Percentiles rank a stretch among this genome's conserved stretches.
Evolutionary conservation across 441 rosid species (phyloP).

Genomic region (Isatis lusitanica): DNA sequence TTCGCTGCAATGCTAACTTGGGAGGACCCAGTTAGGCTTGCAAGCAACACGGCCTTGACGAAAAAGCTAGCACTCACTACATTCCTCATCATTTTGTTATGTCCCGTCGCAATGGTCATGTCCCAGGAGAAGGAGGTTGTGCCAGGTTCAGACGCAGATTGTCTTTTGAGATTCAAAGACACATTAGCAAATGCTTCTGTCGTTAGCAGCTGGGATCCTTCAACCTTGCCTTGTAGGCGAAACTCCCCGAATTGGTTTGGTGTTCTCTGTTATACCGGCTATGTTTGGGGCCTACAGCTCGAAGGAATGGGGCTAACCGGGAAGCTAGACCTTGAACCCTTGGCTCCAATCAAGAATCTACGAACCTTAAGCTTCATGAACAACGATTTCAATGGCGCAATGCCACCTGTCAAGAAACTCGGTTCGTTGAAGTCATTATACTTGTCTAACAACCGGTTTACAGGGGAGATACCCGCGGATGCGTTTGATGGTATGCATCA

Average conservation of each 20-base stretch:
- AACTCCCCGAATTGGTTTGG: constrained; percentile 61
- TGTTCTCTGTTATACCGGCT: constrained; percentile 48
- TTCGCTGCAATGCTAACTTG: constrained; percentile 50
- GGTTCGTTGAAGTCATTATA: constrained; percentile 56
- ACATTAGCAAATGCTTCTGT: constrained; percentile 39
- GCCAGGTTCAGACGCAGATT: constrained; percentile 47
- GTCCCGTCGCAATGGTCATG: constrained; percentile 20
- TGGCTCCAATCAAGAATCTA: constrained; percentile 44
- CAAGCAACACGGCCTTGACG: constrained; percentile 42
- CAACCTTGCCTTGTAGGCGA: constrained; percentile 46
- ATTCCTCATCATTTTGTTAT: constrained; percentile 26
- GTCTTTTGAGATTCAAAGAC: constrained; percentile 59
- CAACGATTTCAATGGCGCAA: constrained; percentile 59
- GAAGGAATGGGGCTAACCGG: constrained; percentile 70
- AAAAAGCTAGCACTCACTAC: neutral
- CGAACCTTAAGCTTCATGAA: constrained; percentile 76
- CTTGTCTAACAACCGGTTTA: constrained; percentile 65
- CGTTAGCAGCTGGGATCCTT: constrained; percentile 58
- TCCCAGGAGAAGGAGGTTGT: constrained; percentile 27
- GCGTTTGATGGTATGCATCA: constrained; percentile 66
- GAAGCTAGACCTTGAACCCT: constrained; percentile 47
- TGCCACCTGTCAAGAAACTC: constrained; percentile 61
- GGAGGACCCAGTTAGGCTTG: constrained; percentile 59
- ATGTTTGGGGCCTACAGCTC: constrained; percentile 68
- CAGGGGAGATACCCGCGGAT: constrained; percentile 62